Evolutionary conservation across 768 basidiomycete genomes (phyloP).

Genomic region (Sporobolomyces roseus): DNA sequence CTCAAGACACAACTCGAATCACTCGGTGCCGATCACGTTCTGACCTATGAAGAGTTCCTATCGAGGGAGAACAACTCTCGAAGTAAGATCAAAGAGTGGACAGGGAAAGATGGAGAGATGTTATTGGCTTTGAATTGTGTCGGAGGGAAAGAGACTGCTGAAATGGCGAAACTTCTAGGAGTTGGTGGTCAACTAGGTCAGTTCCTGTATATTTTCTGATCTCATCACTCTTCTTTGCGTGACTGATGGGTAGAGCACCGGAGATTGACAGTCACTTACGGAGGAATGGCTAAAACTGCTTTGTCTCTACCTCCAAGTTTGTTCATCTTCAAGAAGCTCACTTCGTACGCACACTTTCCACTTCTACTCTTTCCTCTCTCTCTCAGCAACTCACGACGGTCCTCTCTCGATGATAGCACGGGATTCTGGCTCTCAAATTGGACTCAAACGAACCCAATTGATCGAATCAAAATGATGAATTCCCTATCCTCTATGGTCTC

Average conservation of each 20-base stretch:
- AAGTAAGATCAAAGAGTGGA: slow-evolving; percentile 62
- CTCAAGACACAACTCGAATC: slow-evolving; percentile 56
- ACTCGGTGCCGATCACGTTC: slow-evolving; percentile 71
- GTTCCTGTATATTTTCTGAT: not conserved
- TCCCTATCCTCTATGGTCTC: slow-evolving; percentile 20
- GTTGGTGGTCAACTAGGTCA: slow-evolving; percentile 32
- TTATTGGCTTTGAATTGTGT: slow-evolving; percentile 60
- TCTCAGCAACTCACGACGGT: not conserved
- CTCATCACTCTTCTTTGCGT: too few species aligned
- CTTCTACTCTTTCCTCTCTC: not conserved
- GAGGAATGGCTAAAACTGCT: slow-evolving; percentile 83
- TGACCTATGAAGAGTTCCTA: slow-evolving; percentile 69
- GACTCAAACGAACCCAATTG: slow-evolving; percentile 48
- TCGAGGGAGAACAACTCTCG: slow-evolving; percentile 56
- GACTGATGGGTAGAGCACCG: too few species aligned
- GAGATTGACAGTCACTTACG: slow-evolving; percentile 78
- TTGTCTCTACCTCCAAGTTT: slow-evolving; percentile 69
- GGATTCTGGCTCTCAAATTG: slow-evolving; percentile 43
- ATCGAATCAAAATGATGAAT: slow-evolving; percentile 57
- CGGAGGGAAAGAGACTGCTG: slow-evolving; percentile 63
- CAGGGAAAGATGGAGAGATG: slow-evolving; percentile 54
- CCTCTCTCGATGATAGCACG: slow-evolving; percentile 16
- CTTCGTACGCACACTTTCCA: slow-evolving; percentile 56
- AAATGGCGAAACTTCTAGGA: slow-evolving; percentile 67
- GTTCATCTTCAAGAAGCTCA: slow-evolving; percentile 81